These are phyloP conservation scores for Solanum hybrid DNA, from an alignment of 305 asterid genomes.

Conservation along the genomic window DNA sequence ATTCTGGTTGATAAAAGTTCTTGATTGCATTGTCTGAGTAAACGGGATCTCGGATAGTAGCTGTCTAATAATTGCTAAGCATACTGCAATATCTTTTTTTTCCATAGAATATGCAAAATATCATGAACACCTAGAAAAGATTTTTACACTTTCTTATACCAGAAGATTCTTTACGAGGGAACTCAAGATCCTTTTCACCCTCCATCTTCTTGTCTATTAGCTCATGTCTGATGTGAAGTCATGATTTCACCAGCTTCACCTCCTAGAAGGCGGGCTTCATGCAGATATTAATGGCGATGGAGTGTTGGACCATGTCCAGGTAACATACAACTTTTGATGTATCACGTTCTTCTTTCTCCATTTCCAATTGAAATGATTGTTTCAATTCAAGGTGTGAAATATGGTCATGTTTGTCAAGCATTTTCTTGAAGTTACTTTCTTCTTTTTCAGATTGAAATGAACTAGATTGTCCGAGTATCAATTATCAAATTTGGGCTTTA, in stretches of 20 bases:
- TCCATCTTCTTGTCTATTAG: neutral
- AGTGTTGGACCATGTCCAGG: constrained; percentile 98
- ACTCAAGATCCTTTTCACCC: neutral
- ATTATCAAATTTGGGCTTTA: neutral
- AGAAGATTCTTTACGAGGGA: neutral
- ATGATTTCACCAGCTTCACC: constrained; percentile 69
- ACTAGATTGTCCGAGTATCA: neutral
- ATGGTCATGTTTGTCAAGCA: neutral
- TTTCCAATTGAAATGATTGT: neutral
- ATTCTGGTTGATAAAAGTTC: neutral
- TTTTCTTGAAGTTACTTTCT: neutral
- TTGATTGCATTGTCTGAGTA: neutral
- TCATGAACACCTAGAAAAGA: neutral
- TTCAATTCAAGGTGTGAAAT: neutral
- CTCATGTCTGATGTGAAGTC: neutral
- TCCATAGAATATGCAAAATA: neutral
- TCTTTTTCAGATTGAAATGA: neutral
- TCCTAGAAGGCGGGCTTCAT: constrained; percentile 98
- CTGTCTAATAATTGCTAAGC: neutral
- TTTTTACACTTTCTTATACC: neutral
- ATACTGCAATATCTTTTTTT: neutral
- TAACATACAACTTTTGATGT: constrained; percentile 14
- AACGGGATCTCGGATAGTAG: neutral
- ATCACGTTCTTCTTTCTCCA: neutral
- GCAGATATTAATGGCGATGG: constrained; percentile 98